Evolutionary conservation across 2,329 filamentous ascomycete species (phyloP).

Genomic region (Tolypocladium ophioglossoides): DNA sequence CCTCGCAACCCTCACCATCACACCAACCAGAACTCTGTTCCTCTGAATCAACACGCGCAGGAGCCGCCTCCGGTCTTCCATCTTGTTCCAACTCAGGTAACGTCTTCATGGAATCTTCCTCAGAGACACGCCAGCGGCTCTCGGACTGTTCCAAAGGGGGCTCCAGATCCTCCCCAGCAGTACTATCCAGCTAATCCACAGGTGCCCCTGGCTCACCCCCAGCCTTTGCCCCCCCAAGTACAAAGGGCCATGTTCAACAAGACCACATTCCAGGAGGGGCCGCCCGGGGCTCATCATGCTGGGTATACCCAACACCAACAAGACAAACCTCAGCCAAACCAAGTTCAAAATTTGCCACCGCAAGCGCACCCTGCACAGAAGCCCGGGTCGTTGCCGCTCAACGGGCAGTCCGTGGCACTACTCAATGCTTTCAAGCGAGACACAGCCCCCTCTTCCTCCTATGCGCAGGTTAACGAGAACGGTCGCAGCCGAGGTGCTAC

Average conservation of each 20-base stretch:
- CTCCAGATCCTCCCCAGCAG: slow-evolving; percentile 7
- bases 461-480: neutral
- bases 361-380: slow-evolving; percentile 3
- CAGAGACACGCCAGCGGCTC: slow-evolving; percentile 5
- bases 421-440: slow-evolving; percentile 33
- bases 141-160: slow-evolving; percentile 9
- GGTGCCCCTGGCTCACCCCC: slow-evolving; percentile 26
- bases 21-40: slow-evolving; percentile 33
- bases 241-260: slow-evolving; percentile 41
- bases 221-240: slow-evolving; percentile 44
- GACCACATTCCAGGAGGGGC: slow-evolving; percentile 17
- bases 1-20: slow-evolving; percentile 49
- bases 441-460: slow-evolving; percentile 5
- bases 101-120: slow-evolving; percentile 7
- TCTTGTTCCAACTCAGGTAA: slow-evolving; percentile 10
- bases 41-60: slow-evolving; percentile 9
- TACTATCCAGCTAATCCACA: slow-evolving; percentile 13
- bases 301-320: slow-evolving; percentile 3
- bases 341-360: slow-evolving; percentile 4
- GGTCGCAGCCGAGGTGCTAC: neutral
- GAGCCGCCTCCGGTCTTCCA: slow-evolving; percentile 22
- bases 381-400: slow-evolving; percentile 19
- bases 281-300: slow-evolving; percentile 1
- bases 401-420: slow-evolving; percentile 30
- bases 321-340: slow-evolving; percentile 6